phyloP scores from a whole-genome alignment of 495 filamentous ascomycete species.

The Articulospora tetracladia region DNA sequence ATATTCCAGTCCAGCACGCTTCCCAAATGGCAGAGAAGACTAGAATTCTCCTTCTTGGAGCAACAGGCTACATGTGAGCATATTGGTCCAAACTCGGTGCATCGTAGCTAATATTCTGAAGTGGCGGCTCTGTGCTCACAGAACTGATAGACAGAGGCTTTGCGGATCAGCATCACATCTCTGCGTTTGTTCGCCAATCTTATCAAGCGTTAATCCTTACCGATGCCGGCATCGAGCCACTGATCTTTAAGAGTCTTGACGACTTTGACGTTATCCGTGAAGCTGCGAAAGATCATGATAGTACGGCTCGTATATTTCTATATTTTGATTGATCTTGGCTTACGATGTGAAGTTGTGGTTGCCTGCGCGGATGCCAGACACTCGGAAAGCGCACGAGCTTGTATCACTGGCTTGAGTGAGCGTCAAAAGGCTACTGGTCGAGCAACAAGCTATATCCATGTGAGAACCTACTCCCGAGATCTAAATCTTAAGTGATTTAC shows the following conservation, averaged over 20 bases:
- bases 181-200: slow-evolving; percentile 20
- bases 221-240: slow-evolving; percentile 19
- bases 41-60: slow-evolving; percentile 12
- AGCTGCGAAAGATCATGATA: slow-evolving; percentile 33
- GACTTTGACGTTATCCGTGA: slow-evolving; percentile 27
- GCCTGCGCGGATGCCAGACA: slow-evolving; percentile 34
- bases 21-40: background rate
- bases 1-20: too few species aligned
- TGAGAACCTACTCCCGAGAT: background rate
- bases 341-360: slow-evolving; percentile 29
- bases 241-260: slow-evolving; percentile 29
- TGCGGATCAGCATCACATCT: background rate
- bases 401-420: slow-evolving; percentile 33
- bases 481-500: background rate
- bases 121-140: slow-evolving; percentile 12
- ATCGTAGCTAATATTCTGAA: slow-evolving; percentile 1
- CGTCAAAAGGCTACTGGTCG: slow-evolving; percentile 29
- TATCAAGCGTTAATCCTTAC: slow-evolving; percentile 21
- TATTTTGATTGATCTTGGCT: background rate
- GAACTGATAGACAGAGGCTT: background rate
- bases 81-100: background rate
- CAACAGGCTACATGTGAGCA: slow-evolving; percentile 15
- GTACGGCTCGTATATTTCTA: background rate
- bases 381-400: slow-evolving; percentile 26
- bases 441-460: slow-evolving; percentile 32